Evolutionary conservation across 2,329 filamentous ascomycete species (phyloP).

Genomic region (Sporothrix brunneoviolacea): DNA sequence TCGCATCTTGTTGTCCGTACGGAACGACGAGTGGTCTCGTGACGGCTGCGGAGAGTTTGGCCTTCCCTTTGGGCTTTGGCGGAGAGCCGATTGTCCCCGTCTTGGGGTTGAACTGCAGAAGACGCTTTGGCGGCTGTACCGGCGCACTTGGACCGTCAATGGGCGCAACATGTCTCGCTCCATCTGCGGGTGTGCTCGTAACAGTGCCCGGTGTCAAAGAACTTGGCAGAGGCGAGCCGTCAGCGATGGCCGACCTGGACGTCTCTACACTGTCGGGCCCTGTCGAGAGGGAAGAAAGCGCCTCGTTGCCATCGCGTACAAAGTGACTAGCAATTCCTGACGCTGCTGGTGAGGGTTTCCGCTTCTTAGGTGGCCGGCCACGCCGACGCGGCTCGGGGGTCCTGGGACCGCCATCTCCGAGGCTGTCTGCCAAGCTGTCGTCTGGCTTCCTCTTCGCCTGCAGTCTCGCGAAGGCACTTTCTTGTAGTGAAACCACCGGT

Average conservation of each 20-base stretch:
- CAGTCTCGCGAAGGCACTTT: constrained; percentile 6
- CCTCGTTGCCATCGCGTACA: too few relatives aligned
- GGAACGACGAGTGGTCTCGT: background rate
- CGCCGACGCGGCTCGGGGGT: constrained; percentile 8
- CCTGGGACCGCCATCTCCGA: background rate
- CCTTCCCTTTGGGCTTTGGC: constrained; percentile 34
- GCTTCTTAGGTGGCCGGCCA: constrained; percentile 23
- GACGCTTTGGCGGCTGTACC: constrained; percentile 32
- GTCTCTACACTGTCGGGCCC: too few relatives aligned
- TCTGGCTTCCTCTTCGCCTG: constrained; percentile 17
- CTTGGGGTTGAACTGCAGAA: constrained; percentile 51
- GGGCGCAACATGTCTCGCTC: too few relatives aligned
- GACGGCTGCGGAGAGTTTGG: constrained; percentile 1
- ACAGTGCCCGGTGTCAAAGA: background rate
- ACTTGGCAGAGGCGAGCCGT: too few relatives aligned
- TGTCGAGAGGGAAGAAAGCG: too few relatives aligned
- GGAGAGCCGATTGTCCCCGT: constrained; percentile 59
- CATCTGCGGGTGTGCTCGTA: too few relatives aligned
- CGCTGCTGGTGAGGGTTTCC: constrained; percentile 12
- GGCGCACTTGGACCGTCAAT: background rate
- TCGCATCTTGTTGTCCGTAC: constrained; percentile 10
- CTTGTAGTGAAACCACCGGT: background rate
- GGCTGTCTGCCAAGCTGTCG: constrained; percentile 2
- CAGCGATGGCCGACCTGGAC: too few relatives aligned
- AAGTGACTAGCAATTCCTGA: background rate